These are phyloP conservation scores for Galium porrigens DNA, from an alignment of 305 asterid genomes.

Conservation along the genomic window DNA sequence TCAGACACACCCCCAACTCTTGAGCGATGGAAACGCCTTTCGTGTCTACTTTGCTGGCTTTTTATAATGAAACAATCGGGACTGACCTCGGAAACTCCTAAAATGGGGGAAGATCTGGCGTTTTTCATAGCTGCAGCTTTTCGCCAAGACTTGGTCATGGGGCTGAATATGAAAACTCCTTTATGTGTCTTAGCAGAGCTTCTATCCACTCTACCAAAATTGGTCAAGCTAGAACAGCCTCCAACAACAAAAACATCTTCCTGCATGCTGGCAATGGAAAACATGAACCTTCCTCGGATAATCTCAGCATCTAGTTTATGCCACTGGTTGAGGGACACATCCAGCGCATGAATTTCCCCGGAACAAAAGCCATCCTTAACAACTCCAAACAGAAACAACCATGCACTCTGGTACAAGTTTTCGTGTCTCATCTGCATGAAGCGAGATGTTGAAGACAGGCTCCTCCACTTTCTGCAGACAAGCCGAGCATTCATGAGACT, in stretches of 20 bases:
- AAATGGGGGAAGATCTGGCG: slow-evolving; percentile 65
- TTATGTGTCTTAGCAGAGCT: slow-evolving; percentile 82
- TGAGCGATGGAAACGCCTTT: slow-evolving; percentile 40
- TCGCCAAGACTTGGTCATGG: slow-evolving; percentile 59
- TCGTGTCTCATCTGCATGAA: slow-evolving; percentile 69
- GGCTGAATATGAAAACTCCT: slow-evolving; percentile 55
- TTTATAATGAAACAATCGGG: slow-evolving; percentile 34
- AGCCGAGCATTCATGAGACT: slow-evolving; percentile 73
- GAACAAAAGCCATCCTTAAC: slow-evolving; percentile 71
- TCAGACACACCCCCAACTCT: slow-evolving; percentile 59
- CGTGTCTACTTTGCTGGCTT: slow-evolving; percentile 46
- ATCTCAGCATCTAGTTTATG: slow-evolving; percentile 53
- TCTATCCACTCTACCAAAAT: slow-evolving; percentile 65
- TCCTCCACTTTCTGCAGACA: slow-evolving; percentile 85
- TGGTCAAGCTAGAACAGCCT: slow-evolving; percentile 85
- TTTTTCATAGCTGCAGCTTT: slow-evolving; percentile 69
- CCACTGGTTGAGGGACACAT: slow-evolving; percentile 57
- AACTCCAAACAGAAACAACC: slow-evolving; percentile 73
- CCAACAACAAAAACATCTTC: slow-evolving; percentile 61
- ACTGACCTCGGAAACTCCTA: slow-evolving; percentile 58
- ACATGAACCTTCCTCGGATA: slow-evolving; percentile 61
- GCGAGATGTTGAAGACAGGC: slow-evolving; percentile 44
- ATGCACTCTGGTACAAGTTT: slow-evolving; percentile 50
- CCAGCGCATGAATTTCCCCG: slow-evolving; percentile 72
- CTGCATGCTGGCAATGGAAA: slow-evolving; percentile 51